phyloP scores from a whole-genome alignment of 202 grass and related monocot species.

The Setaria italica region DNA sequence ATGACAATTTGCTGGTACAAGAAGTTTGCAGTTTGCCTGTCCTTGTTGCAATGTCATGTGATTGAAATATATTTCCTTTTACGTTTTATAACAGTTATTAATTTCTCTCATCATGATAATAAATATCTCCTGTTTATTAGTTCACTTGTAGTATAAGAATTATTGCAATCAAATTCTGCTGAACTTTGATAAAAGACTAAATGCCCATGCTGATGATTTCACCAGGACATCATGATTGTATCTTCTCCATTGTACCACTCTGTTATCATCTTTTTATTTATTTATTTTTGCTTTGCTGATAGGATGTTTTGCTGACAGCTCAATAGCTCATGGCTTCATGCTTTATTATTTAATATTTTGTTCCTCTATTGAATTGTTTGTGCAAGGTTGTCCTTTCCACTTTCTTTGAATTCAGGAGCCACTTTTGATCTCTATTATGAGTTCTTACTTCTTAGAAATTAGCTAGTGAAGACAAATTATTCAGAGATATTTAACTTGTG shows the following conservation, averaged over 20 bases:
- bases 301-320: background rate
- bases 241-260: background rate
- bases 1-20: slow-evolving; percentile 7
- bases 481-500: background rate
- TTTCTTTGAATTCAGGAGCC: background rate
- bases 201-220: background rate
- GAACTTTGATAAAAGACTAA: background rate
- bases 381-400: background rate
- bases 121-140: slow-evolving; percentile 8
- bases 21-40: slow-evolving; percentile 2
- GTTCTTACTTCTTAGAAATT: background rate
- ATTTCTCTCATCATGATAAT: background rate
- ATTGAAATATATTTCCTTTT: background rate
- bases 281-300: background rate
- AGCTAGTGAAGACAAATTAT: background rate
- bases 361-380: background rate
- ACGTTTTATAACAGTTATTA: background rate
- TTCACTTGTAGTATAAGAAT: background rate
- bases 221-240: background rate
- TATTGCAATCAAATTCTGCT: background rate
- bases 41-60: background rate
- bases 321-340: background rate
- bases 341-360: background rate
- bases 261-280: background rate
- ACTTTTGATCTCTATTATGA: background rate